phyloP scores from a whole-genome alignment of 2,329 filamentous ascomycete genomes.

The Rasamsonia emersonii region DNA sequence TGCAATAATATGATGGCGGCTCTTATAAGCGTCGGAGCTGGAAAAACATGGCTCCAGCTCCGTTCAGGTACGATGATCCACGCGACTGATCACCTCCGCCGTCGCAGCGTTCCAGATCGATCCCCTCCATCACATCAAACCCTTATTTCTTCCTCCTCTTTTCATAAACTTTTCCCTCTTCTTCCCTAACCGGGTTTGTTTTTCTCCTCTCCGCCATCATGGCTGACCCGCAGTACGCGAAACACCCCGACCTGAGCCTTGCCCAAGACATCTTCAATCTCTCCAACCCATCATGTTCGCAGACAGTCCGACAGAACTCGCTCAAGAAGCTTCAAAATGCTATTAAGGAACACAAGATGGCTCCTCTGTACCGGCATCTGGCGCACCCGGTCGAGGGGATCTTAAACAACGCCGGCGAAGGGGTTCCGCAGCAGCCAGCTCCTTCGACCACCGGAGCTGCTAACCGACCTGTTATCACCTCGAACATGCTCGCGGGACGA shows the following conservation, averaged over 20 bases:
- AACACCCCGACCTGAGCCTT: conserved; percentile 55
- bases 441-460: conserved; percentile 23
- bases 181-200: conserved; percentile 1
- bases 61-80: conserved; percentile 21
- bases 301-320: conserved; percentile 46
- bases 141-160: conserved; percentile 5
- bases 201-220: conserved; percentile 36
- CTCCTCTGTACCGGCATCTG: conserved; percentile 56
- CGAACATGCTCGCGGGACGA: conserved; percentile 67
- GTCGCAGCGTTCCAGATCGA: conserved; percentile 8
- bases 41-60: conserved; percentile 28
- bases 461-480: conserved; percentile 48
- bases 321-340: conserved; percentile 55
- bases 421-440: conserved; percentile 40
- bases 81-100: neutral
- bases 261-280: conserved; percentile 61
- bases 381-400: conserved; percentile 64
- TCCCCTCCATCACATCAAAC: conserved; percentile 5
- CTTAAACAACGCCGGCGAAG: conserved; percentile 66
- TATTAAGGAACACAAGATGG: conserved; percentile 58
- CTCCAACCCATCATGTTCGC: conserved; percentile 51
- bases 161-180: neutral
- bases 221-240: conserved; percentile 58
- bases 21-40: too few species aligned
- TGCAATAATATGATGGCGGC: too few species aligned